Evolutionary conservation across 345 rosid genomes (phyloP), one percentile per base, ranked within the genome.

Genomic region (Mallotus nudiflorus): DNA sequence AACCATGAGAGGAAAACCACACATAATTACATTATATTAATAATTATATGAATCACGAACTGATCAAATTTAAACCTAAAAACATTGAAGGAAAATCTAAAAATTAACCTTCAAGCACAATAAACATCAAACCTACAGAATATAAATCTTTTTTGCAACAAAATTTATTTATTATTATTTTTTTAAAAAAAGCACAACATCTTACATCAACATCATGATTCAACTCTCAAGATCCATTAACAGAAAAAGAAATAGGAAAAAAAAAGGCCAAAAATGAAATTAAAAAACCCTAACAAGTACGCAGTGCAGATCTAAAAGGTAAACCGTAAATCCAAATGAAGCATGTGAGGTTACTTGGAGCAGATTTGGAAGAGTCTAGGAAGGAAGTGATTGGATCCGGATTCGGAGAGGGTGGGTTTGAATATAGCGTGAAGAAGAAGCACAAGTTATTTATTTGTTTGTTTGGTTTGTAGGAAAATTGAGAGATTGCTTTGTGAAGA

Each of bases 301-400:
- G n/a, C 18, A 31, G 6, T 7, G 24, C 5, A 33, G 9, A 56
- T 19, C 63, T 7, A 33, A 10, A 0, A 2, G 4, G 53, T 18
- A 2, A 9, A 18, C 6, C 19, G 1, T 6, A 57, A 29, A 57
- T 24, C 15, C 33, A 31, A 35, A 3, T 7, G 14, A 39, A 62
- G 4, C 4, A n/a, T n/a, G 25, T 31, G 19, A 52, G 62, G 44
- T 61, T 60, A 67, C 66, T 52, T 68, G n/a, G 28, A 50, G 13
- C 62, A 73, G 77, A 73, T 73, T 72, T 73, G 48, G 52, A 73
- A 24, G 51, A 28, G 60, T 12, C 31, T n/a, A 1, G 42, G 55
- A 19, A 20, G 61, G 52, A 24, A 40, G 9, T 37, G 50, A 27
- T 50, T 66, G 49, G 76, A 73, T 73, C 77, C 61, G 62, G 45